Base-by-base conservation (phyloP, 2,329 filamentous ascomycete genomes). In the Daldinia sp. region DNA sequence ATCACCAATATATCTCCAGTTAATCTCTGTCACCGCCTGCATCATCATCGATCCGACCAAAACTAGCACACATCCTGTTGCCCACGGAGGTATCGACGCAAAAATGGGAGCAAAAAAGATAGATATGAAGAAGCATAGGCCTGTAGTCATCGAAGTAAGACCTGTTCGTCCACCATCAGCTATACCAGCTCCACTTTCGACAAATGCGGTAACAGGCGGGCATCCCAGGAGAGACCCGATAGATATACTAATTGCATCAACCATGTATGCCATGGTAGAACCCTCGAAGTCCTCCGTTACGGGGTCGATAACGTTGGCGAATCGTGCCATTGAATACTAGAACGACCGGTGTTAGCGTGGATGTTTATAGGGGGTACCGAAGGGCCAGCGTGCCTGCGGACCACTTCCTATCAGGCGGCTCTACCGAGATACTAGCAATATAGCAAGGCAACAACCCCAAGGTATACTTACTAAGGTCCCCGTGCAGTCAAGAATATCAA, bases 41-140 rank as follows among this genome's bases (percentile, higher is more conserved):
- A 90, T 87, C 93, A 96, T 96, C 84, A 96, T 90, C 17, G 89
- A 88, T n/a, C 93, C 93, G 56, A 96, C 92, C 35, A 96, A 87
- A 69, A 96, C 84, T 23, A 96, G 84, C n/a, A 93, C 93, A 74
- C 90, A 93, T 48, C 93, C 93, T 0, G 93, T 96, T 2, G 93
- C 93, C 91, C 92, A 96, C 0, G 92, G 89, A 3, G 93, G 93
- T 60, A 96, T 95, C 0, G 91, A 94, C 8, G 93, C 92, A 73
- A 96, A 96, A 59, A 96, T 94, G 0, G 93, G 93, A 0, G 93
- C 92, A 74, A 96, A 96, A 82, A 96, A 96, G 64, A 96, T 85
- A 59, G 91, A 87, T 74, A 96, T 87, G 80, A 96, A 90, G 82
- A 96, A 96, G 78, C 90, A 93, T 50, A 96, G 58, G 4, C 93